phyloP scores from a whole-genome alignment of 148 eudicot species.

The Fagopyrum esculentum region DNA sequence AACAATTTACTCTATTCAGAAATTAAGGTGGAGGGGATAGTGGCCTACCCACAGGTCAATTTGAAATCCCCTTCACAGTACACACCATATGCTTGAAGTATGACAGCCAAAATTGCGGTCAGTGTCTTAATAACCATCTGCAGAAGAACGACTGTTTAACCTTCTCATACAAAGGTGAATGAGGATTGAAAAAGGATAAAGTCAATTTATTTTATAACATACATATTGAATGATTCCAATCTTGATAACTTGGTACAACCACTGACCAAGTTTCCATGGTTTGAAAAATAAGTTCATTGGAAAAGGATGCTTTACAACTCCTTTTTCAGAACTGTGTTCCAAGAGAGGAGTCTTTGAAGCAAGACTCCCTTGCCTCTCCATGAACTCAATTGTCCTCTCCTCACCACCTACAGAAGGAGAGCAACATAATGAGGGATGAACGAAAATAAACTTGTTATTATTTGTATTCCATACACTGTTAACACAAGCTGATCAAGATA shows the following conservation, averaged over 20 bases:
- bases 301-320: slow-evolving; percentile 78
- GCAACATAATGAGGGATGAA: slow-evolving; percentile 2
- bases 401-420: slow-evolving; percentile 64
- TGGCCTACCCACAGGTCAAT: slow-evolving; percentile 74
- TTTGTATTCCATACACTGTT: neutral
- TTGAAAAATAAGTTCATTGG: slow-evolving; percentile 73
- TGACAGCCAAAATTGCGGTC: slow-evolving; percentile 76
- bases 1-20: no score
- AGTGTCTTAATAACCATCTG: slow-evolving; percentile 97
- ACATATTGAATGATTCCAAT: slow-evolving; percentile 97
- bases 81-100: slow-evolving; percentile 80
- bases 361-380: slow-evolving; percentile 89
- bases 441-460: neutral
- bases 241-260: slow-evolving; percentile 95
- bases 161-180: slow-evolving; percentile 12
- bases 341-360: neutral
- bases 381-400: slow-evolving; percentile 75
- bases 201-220: slow-evolving; percentile 34
- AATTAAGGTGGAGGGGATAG: neutral
- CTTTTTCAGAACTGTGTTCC: slow-evolving; percentile 69
- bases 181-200: slow-evolving; percentile 11
- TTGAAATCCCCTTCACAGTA: slow-evolving; percentile 98
- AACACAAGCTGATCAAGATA: neutral
- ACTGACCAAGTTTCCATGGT: slow-evolving; percentile 82
- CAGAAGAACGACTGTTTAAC: slow-evolving; percentile 12